Evolutionary conservation across 441 rosid species (phyloP).

Genomic region (Adansonia gregorii): DNA sequence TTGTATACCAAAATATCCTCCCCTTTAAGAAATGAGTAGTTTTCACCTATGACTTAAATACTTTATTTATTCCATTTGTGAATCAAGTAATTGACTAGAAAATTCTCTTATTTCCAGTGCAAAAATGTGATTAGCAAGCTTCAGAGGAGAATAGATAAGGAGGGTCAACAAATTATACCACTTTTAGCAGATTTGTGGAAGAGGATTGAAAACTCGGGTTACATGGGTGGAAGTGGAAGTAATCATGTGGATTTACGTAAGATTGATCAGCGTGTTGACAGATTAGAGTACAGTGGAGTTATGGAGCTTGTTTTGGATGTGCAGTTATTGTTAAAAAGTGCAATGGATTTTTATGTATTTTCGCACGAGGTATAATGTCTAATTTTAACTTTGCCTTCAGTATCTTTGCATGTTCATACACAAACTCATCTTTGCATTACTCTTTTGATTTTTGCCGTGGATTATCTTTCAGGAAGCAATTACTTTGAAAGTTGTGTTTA

Average conservation of each 20-base stretch:
- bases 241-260: slow-evolving; percentile 81
- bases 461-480: slow-evolving; percentile 17
- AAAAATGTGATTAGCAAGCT: slow-evolving; percentile 92
- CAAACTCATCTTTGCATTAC: slow-evolving; percentile 1
- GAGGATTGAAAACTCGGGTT: slow-evolving; percentile 70
- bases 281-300: slow-evolving; percentile 76
- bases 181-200: slow-evolving; percentile 91
- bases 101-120: slow-evolving; percentile 60
- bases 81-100: slow-evolving; percentile 22
- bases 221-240: slow-evolving; percentile 64
- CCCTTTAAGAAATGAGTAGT: slow-evolving; percentile 9
- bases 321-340: slow-evolving; percentile 84
- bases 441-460: not conserved
- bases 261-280: slow-evolving; percentile 87
- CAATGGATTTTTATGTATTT: slow-evolving; percentile 83
- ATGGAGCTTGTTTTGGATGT: slow-evolving; percentile 92
- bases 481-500: slow-evolving; percentile 3
- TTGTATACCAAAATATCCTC: slow-evolving; percentile 11
- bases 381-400: not conserved
- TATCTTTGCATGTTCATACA: not conserved
- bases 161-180: slow-evolving; percentile 96
- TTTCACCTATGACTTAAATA: not conserved
- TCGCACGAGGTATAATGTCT: slow-evolving; percentile 80
- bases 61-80: not conserved
- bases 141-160: slow-evolving; percentile 86